Percentiles rank a stretch among this genome's conserved stretches.
phyloP scores from a whole-genome alignment of 306 rosid species.

The Castanea crenata region DNA sequence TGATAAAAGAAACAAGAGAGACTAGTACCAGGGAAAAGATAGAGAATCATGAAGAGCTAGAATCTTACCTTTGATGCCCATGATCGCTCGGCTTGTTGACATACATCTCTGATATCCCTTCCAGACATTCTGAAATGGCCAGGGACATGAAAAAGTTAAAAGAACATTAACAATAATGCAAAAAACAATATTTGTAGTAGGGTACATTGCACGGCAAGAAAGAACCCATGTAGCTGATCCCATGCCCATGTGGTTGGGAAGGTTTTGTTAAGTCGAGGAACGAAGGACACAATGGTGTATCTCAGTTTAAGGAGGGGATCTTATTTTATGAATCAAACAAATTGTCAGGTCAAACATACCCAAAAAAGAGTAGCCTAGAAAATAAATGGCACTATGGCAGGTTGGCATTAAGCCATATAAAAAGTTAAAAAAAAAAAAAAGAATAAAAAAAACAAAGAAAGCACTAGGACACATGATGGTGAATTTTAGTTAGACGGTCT shows the following conservation, averaged over 20 bases:
- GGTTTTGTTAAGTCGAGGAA: neutral
- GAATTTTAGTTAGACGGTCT: too few relatives aligned
- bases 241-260: neutral
- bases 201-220: neutral
- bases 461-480: neutral
- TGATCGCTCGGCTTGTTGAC: slow-evolving; percentile 89
- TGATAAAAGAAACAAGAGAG: neutral
- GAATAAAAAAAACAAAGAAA: neutral
- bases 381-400: too few relatives aligned
- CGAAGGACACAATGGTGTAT: neutral
- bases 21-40: neutral
- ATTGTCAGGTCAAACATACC: neutral
- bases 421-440: neutral
- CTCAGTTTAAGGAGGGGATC: neutral
- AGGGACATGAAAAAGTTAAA: neutral
- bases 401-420: neutral
- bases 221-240: neutral
- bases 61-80: slow-evolving; percentile 87
- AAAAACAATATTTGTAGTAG: neutral
- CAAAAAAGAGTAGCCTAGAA: neutral
- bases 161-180: neutral
- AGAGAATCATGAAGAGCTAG: neutral
- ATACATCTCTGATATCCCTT: slow-evolving; percentile 85
- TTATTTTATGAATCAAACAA: neutral
- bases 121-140: slow-evolving; percentile 80